Percentiles rank a stretch among this genome's conserved stretches.
Evolutionary conservation across 2,329 filamentous ascomycete species (phyloP).

Genomic region (Alternaria ventricosa): DNA sequence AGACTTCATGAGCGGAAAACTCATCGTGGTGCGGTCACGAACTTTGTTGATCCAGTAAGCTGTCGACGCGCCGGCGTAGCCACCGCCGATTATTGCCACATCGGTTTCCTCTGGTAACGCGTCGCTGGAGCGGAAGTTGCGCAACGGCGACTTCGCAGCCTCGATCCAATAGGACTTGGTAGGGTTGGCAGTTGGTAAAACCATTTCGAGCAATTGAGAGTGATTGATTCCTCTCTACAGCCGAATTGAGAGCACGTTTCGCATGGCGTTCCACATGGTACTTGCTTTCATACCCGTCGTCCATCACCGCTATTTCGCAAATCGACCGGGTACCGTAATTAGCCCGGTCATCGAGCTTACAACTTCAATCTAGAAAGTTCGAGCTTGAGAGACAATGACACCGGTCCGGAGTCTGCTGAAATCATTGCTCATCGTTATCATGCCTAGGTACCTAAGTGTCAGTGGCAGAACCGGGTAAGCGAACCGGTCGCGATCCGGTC

Average conservation of each 20-base stretch:
- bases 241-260: background rate
- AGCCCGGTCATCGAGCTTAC: background rate
- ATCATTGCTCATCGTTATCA: background rate
- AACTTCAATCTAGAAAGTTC: background rate
- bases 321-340: background rate
- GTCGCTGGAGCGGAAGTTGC: constrained; percentile 15
- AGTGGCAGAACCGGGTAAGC: constrained; percentile 4
- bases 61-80: constrained; percentile 16
- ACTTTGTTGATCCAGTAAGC: constrained; percentile 23
- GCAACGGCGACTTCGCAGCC: constrained; percentile 14
- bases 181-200: constrained; percentile 9
- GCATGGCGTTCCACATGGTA: background rate
- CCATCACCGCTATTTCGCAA: background rate
- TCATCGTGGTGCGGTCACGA: background rate
- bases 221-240: background rate
- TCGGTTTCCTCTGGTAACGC: constrained; percentile 13
- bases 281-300: background rate
- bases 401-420: background rate
- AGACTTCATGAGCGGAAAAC: background rate
- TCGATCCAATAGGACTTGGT: constrained; percentile 23
- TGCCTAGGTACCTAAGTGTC: background rate
- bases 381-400: background rate
- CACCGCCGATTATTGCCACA: constrained; percentile 20
- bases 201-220: constrained; percentile 2
- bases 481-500: background rate